Evolutionary conservation across 1,284 basidiomycete species (phyloP), one percentile per base, ranked within the genome.

Genomic region (Tilletiaria anomala): DNA sequence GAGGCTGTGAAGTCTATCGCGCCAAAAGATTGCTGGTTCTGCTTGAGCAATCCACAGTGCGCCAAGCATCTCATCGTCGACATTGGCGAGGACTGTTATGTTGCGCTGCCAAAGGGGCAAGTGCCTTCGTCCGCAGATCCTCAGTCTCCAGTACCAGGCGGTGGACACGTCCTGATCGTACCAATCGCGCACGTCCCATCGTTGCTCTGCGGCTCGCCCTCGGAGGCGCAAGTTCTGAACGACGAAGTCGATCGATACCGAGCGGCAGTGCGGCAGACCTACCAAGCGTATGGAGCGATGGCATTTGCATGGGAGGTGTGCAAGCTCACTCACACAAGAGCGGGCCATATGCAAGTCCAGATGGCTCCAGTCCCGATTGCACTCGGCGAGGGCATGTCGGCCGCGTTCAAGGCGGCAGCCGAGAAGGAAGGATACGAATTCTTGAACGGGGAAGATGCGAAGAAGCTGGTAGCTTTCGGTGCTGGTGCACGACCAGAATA

Each of bases 21-120:
- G 0, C 63, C 63, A 0, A 38, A 47, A 34, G 54, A 59, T 35
- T 66, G 63, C 43, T 66, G 63, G 63, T 66, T 66, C 51, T 66
- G 63, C 39, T 51, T 66, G 2, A 54, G 51, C 23, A 66, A 66
- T 21, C 59, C 59, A 1, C 19, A 42, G 1, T 47, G 60, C 12
- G 50, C 55, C 19, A 65, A 61, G 38, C 47, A 54, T 37, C 49
- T 65, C 22, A 53, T 66, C 31, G 50, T 63, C 10, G 35, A 46
- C 21, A 52, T 65, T 17, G 54, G 53, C 3, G 33, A 39, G 5
- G 58, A 56, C 20, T 53, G 48, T 26, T 66, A 66, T 41, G 36
- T 65, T 11, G 54, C 54, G 2, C 46, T 63, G 18, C 58, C 63
- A 12, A 62, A 62, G 39, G 63, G 63, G 0, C 50, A 51, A 12